These are phyloP conservation scores for Dothiorella sarmentorum DNA, from an alignment of 2,329 filamentous ascomycete genomes.

Conservation along the genomic window DNA sequence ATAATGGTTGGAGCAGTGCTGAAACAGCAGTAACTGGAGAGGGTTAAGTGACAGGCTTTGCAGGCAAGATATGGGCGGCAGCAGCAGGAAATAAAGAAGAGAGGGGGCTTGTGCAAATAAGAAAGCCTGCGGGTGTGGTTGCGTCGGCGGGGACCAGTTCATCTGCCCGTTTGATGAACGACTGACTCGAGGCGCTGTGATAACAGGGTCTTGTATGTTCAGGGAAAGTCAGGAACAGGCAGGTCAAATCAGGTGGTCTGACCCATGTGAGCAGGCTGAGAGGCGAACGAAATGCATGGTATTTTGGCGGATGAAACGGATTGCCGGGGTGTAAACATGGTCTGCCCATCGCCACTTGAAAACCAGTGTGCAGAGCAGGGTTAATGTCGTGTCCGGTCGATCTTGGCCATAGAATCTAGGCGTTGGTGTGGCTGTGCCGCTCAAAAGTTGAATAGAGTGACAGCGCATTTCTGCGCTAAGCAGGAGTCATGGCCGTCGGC, in stretches of 20 bases:
- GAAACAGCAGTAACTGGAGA: not conserved
- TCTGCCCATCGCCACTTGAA: not conserved
- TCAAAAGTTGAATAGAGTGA: not conserved
- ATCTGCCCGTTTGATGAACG: not conserved
- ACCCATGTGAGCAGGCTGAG: not conserved
- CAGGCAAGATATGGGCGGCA: not conserved
- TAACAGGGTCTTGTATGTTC: not conserved
- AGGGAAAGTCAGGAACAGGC: not conserved
- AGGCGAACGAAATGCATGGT: no score
- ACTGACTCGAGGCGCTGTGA: not conserved
- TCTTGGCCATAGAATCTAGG: not conserved
- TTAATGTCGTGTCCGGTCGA: not conserved
- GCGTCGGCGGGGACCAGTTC: not conserved
- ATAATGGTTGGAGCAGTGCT: slow-evolving; percentile 21
- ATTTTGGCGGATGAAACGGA: no score
- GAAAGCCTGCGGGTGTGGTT: not conserved
- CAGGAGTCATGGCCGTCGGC: not conserved
- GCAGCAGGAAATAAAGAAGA: not conserved
- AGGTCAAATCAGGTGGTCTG: not conserved
- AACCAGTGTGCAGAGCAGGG: not conserved
- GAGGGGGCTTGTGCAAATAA: not conserved
- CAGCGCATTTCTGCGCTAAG: not conserved
- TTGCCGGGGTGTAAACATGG: not conserved
- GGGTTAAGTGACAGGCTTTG: not conserved
- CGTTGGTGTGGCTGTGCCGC: not conserved